A percentile compares a stretch with the other conserved stretches of the same genome.
These are phyloP conservation scores for Salmacisia buchloeana DNA, from an alignment of 1,284 basidiomycete species.

Conservation along the genomic window DNA sequence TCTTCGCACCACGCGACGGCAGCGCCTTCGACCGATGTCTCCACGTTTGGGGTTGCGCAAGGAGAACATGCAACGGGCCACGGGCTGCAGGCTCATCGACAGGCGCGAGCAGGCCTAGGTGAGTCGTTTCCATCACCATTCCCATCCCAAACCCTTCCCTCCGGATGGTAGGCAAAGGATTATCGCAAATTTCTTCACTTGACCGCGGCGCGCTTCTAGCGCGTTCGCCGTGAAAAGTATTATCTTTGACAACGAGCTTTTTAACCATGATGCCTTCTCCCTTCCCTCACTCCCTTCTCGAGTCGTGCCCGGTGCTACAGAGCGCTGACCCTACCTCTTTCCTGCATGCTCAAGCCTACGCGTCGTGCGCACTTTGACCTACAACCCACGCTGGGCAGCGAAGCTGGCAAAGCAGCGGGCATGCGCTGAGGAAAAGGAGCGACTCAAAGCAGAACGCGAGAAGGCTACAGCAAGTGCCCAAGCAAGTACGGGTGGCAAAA, in stretches of 20 bases:
- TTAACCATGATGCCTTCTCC: constrained; percentile 44
- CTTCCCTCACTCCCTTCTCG: background rate
- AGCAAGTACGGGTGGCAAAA: constrained; percentile 17
- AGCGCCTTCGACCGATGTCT: constrained; percentile 45
- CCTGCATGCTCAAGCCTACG: constrained; percentile 25
- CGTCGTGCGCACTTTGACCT: constrained; percentile 42
- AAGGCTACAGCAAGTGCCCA: constrained; percentile 6
- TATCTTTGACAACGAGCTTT: constrained; percentile 50
- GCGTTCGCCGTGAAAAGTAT: constrained; percentile 37
- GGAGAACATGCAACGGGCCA: constrained; percentile 38
- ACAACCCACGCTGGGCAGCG: constrained; percentile 47
- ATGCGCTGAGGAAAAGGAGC: constrained; percentile 19
- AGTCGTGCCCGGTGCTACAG: background rate
- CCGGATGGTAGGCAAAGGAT: constrained; percentile 36
- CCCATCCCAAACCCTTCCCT: background rate
- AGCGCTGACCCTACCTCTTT: background rate
- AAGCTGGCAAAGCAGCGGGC: constrained; percentile 41
- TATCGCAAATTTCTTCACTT: constrained; percentile 51
- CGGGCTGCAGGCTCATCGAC: constrained; percentile 33
- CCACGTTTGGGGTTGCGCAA: constrained; percentile 46
- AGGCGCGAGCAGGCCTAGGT: background rate
- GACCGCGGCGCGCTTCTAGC: constrained; percentile 21
- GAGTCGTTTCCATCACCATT: background rate
- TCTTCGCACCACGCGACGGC: constrained; percentile 47
- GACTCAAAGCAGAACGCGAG: constrained; percentile 16